phyloP scores from a whole-genome alignment of 2,329 filamentous ascomycete genomes.

The Acephala macrosclerotiorum region DNA sequence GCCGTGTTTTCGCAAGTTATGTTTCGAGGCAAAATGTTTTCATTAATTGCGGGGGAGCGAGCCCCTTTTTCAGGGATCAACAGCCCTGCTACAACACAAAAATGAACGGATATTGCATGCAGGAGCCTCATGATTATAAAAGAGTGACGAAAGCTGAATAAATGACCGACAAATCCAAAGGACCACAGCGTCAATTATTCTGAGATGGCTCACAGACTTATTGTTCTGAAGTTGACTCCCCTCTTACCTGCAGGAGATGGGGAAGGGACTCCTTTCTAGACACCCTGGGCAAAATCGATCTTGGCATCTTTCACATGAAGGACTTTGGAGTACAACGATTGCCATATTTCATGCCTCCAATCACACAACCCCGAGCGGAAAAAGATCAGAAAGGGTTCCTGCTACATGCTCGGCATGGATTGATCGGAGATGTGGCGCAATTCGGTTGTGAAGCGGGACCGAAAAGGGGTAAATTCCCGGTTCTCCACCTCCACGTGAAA shows the following conservation, averaged over 20 bases:
- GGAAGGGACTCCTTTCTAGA: neutral
- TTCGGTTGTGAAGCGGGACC: neutral
- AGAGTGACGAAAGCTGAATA: neutral
- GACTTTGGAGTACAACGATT: neutral
- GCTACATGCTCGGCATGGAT: neutral
- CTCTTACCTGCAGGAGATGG: neutral
- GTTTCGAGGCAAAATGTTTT: neutral
- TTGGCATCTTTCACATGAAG: neutral
- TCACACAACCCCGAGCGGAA: neutral
- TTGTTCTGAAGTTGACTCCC: neutral
- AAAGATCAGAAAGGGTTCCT: neutral
- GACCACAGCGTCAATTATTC: neutral
- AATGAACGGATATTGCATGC: neutral
- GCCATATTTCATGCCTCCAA: neutral
- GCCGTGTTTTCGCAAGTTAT: conserved; percentile 41
- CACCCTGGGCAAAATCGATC: neutral
- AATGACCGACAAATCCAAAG: neutral
- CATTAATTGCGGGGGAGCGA: too few species aligned
- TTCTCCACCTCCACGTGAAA: neutral
- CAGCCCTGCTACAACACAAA: neutral
- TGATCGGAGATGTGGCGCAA: neutral
- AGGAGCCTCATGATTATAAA: neutral
- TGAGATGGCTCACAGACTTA: neutral
- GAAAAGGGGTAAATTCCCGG: neutral
- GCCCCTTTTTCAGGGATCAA: neutral